Base-by-base conservation (phyloP, 148 eudicot species). In the Cornus florida region DNA sequence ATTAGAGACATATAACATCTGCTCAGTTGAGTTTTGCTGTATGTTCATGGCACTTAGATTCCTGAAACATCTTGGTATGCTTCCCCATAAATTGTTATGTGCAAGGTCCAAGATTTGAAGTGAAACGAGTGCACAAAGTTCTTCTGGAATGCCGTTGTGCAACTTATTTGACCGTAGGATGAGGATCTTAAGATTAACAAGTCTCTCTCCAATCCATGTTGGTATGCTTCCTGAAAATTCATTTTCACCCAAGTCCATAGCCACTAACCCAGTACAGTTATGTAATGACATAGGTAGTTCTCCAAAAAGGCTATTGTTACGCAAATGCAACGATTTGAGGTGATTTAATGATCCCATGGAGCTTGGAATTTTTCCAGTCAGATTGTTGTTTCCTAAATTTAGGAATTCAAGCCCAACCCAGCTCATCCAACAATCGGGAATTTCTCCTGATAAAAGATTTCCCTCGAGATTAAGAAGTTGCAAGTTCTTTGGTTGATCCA, bases 261-360 rank as follows among this genome's bases (percentile, higher is more conserved):
- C 46, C 46, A 7, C 5, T 32, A 82, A 68, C 1, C 5, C 1
- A 3, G 69, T 38, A 57, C 77, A 82, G 8, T 65, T 38, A 1
- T 33, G 57, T 5, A 79, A 28, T 5, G 77, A 32, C 43, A 3
- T 31, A 5, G 85, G 84, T 41, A 82, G 13, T 56, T 33, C 46
- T 3, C 81, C 75, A 39, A 78, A 73, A 20, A 72, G 75, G 23
- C 32, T 8, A 46, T 73, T 73, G 20, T 17, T 33, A 9, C 67
- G 39, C 67, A 73, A 57, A 39, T 73, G 76, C 43, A 73, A 56
- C 10, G 76, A 31, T 5, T 2, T 19, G 16, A 72, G 62, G 57
- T 17, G 1, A 2, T 2, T 12, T 72, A 53, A 28, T 3, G 16
- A 1, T 28, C 64, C 75, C 10, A 72, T 28, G 64, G 75, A 72